Evolutionary conservation across 371 early-diverging fungal genomes (phyloP), one percentile per base, ranked within the genome.

Genomic region (Umbelopsis sp.): DNA sequence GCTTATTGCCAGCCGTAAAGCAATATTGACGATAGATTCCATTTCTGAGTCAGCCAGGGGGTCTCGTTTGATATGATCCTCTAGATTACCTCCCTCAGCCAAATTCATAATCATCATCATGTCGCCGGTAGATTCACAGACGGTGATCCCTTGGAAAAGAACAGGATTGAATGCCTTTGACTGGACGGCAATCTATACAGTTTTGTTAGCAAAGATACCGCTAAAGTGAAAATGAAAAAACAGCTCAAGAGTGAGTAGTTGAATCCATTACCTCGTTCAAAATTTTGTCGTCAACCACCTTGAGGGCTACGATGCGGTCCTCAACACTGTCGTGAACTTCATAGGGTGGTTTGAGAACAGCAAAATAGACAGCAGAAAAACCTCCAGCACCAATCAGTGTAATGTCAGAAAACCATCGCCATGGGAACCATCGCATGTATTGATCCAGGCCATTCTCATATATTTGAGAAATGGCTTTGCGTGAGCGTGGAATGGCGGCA

Each of bases 401-500:
- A n/a, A 78, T 67, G 63, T 80, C 74, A 0, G 80, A 78, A 65
- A 80, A 80, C 78, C 78, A 80, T 24, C 68, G 71, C 78, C 78
- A 78, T 25, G 78, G 78, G 65, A 76, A 80, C 76, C 76, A 80
- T 18, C 76, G 72, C 76, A 80, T 80, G 53, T 76, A 76, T 29
- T 68, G 66, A 32, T 70, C 78, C 25, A 78, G 32, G 18, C 72
- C 80, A 65, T 78, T 69, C 32, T 74, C 67, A 65, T 67, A 76
- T 53, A 80, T 76, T 14, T 72, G 72, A 4, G 53, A 44, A 22
- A 80, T 37, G 6, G 74, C 72, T 45, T 62, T 74, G 44, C 72
- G 80, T 35, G 75, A 70, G 50, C 73, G 74, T 11, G 76, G 70
- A 66, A 74, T 78, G 50, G 73, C 77, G 1, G 76, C 76, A 12